Evolutionary conservation across 148 eudicot species (phyloP).

Genomic region (Oxyria digyna): DNA sequence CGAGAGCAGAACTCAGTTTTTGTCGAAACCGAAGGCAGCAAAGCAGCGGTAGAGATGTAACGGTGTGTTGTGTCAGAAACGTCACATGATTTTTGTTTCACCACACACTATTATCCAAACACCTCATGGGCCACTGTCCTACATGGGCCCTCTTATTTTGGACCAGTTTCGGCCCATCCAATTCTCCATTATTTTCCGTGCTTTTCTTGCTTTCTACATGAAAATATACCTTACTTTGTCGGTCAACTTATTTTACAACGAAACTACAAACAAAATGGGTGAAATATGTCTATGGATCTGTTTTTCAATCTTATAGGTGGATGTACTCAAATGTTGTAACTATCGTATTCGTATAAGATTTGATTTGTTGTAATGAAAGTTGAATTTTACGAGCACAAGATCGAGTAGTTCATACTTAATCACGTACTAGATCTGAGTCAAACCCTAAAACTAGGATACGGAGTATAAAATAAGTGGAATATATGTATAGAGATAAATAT

Average conservation of each 20-base stretch:
- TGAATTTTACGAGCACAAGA: too few species aligned
- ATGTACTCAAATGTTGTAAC: too few species aligned
- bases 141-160: not conserved
- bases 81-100: not conserved
- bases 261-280: too few species aligned
- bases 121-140: not conserved
- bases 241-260: too few species aligned
- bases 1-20: not conserved
- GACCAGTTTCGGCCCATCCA: not conserved
- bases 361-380: too few species aligned
- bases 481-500: not conserved
- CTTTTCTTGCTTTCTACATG: too few species aligned
- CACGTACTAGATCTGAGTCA: not conserved
- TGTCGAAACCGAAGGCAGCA: not conserved
- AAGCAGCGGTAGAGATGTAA: not conserved
- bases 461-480: not conserved
- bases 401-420: not conserved
- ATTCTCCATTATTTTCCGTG: too few species aligned
- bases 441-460: not conserved
- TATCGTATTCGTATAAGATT: too few species aligned
- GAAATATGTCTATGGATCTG: too few species aligned
- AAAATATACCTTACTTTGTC: too few species aligned
- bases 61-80: not conserved
- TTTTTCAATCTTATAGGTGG: too few species aligned
- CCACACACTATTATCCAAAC: not conserved